phyloP scores from a whole-genome alignment of 805 yeast genomes.

The Suhomyces faveliae region DNA sequence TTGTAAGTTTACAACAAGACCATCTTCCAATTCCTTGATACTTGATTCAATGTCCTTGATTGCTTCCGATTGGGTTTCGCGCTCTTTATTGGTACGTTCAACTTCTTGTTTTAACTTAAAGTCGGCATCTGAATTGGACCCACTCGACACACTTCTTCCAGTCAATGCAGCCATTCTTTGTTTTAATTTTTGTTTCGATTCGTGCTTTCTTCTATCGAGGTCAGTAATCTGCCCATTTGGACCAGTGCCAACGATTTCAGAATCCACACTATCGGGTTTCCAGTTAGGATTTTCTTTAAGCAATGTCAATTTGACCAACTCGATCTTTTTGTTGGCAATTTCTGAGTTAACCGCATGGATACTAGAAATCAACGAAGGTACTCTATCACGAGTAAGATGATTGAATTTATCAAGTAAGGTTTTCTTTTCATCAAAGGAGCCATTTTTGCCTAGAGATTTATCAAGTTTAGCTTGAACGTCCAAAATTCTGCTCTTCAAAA shows the following conservation, averaged over 20 bases:
- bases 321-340: constrained; percentile 64
- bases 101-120: constrained; percentile 51
- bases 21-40: constrained; percentile 60
- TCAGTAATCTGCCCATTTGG: constrained; percentile 86
- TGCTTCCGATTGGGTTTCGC: constrained; percentile 54
- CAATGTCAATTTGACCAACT: constrained; percentile 55
- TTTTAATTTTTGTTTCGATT: constrained; percentile 71
- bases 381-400: constrained; percentile 58
- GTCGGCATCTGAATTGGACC: constrained; percentile 54
- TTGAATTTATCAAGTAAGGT: constrained; percentile 58
- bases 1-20: constrained; percentile 43
- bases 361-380: constrained; percentile 66
- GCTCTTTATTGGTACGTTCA: constrained; percentile 50
- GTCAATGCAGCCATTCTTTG: constrained; percentile 93
- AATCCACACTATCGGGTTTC: constrained; percentile 33
- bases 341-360: constrained; percentile 66
- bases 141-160: constrained; percentile 54
- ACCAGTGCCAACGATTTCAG: constrained; percentile 71
- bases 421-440: constrained; percentile 45
- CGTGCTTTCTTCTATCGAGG: constrained; percentile 74
- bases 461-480: constrained; percentile 36
- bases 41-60: constrained; percentile 72
- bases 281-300: constrained; percentile 67
- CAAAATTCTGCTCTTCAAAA: constrained; percentile 59
- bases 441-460: constrained; percentile 18